Evolutionary conservation across 2,329 filamentous ascomycete species (phyloP).

Genomic region (Trichoderma asperellum): DNA sequence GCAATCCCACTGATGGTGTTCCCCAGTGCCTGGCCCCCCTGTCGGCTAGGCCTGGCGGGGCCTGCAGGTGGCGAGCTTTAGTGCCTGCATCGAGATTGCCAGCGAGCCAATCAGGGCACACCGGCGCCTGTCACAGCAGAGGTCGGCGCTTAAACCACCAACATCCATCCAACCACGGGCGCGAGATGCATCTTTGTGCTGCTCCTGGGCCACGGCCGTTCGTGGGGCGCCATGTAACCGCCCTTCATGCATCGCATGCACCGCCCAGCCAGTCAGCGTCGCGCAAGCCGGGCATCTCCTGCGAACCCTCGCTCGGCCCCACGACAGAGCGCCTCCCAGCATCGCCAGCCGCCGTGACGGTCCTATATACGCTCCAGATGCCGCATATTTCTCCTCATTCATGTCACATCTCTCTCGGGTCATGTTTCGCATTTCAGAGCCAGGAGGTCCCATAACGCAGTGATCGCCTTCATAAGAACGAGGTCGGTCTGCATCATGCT

Average conservation of each 20-base stretch:
- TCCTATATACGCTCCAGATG: constrained; percentile 56
- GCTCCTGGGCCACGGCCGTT: constrained; percentile 37
- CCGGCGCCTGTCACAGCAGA: constrained; percentile 26
- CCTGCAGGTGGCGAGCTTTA: constrained; percentile 20
- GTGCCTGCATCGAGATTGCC: constrained; percentile 18
- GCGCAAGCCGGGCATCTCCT: constrained; percentile 36
- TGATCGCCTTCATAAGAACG: constrained; percentile 40
- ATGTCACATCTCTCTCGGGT: constrained; percentile 52
- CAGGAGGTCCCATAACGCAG: constrained; percentile 49
- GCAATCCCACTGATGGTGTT: not conserved
- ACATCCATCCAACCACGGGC: constrained; percentile 48
- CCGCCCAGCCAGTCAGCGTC: constrained; percentile 40
- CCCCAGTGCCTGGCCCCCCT: not conserved
- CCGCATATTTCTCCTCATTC: constrained; percentile 48
- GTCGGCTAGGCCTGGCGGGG: constrained; percentile 8
- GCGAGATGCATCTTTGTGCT: constrained; percentile 33
- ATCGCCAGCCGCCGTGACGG: constrained; percentile 53
- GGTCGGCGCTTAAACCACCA: constrained; percentile 47
- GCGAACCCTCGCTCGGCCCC: constrained; percentile 20
- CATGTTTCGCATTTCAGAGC: constrained; percentile 55
- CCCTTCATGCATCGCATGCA: constrained; percentile 42
- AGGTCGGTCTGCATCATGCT: constrained; percentile 48
- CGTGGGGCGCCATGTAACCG: constrained; percentile 44
- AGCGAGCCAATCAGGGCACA: constrained; percentile 35
- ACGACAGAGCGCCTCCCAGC: constrained; percentile 40